Conservation (phyloP, 768 basidiomycete genomes). For the Suillus ampliporus region DNA sequence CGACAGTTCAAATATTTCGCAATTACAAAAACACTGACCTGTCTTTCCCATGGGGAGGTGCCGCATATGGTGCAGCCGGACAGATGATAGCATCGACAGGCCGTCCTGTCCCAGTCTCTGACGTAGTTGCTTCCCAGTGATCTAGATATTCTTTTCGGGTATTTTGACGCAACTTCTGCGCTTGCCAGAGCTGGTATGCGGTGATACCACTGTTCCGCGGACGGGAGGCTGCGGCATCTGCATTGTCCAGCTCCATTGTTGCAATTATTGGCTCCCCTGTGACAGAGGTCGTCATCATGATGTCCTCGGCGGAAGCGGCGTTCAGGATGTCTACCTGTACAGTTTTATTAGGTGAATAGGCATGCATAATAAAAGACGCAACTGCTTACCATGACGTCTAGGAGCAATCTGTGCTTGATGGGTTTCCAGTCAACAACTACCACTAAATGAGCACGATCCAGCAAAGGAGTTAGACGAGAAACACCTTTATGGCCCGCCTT, state of each 20-base stretch:
- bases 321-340: conserved; percentile 47
- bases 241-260: conserved; percentile 47
- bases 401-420: conserved; percentile 54
- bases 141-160: conserved; percentile 63
- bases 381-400: conserved; percentile 45
- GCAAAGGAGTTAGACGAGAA: conserved; percentile 12
- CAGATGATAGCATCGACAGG: conserved; percentile 78
- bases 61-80: conserved; percentile 63
- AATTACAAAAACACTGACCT: conserved; percentile 41
- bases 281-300: conserved; percentile 36
- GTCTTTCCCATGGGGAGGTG: conserved; percentile 66
- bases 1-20: background rate
- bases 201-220: conserved; percentile 38
- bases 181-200: conserved; percentile 73
- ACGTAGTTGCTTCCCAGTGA: conserved; percentile 61
- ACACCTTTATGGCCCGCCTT: conserved; percentile 70
- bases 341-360: background rate
- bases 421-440: conserved; percentile 76
- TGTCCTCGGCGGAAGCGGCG: conserved; percentile 57
- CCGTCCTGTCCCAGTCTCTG: conserved; percentile 64
- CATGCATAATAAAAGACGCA: conserved; percentile 15
- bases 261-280: conserved; percentile 61
- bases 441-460: background rate
- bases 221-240: conserved; percentile 29
- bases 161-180: conserved; percentile 52